These are phyloP conservation scores for Trichomonascaceae sp. DNA, from an alignment of 1,139 yeast genomes.

Conservation along the genomic window DNA sequence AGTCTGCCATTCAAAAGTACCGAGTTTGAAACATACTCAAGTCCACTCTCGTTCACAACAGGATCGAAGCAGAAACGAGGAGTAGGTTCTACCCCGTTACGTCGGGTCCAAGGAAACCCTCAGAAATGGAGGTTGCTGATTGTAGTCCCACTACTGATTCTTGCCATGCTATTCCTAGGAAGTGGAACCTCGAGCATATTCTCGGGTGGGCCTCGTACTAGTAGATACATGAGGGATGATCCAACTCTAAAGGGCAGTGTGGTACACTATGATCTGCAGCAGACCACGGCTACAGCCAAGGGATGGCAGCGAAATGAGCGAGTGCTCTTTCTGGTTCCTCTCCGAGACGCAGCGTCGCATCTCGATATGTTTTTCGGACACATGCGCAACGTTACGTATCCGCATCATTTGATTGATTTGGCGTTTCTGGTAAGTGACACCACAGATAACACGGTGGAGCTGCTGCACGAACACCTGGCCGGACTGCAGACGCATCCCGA, in stretches of 20 bases:
- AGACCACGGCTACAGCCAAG: conserved; percentile 36
- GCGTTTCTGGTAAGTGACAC: conserved; percentile 57
- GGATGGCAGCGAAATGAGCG: conserved; percentile 51
- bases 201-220: conserved; percentile 1
- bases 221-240: conserved; percentile 14
- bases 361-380: conserved; percentile 54
- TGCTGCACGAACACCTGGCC: conserved; percentile 32
- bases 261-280: conserved; percentile 40
- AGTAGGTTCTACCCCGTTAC: no score
- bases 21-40: conserved; percentile 17
- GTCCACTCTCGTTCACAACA: conserved; percentile 7
- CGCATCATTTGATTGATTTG: conserved; percentile 51
- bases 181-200: no score
- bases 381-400: conserved; percentile 46
- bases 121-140: no score
- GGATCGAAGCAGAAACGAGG: neutral
- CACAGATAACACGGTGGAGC: conserved; percentile 49
- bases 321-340: conserved; percentile 51
- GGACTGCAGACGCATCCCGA: conserved; percentile 40
- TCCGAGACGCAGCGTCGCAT: conserved; percentile 59
- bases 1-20: conserved; percentile 19
- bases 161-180: neutral
- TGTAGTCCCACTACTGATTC: conserved; percentile 1
- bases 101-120: no score
- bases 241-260: conserved; percentile 31